These are phyloP conservation scores for Alternaria brassicae DNA, from an alignment of 2,329 filamentous ascomycete species.

Conservation along the genomic window DNA sequence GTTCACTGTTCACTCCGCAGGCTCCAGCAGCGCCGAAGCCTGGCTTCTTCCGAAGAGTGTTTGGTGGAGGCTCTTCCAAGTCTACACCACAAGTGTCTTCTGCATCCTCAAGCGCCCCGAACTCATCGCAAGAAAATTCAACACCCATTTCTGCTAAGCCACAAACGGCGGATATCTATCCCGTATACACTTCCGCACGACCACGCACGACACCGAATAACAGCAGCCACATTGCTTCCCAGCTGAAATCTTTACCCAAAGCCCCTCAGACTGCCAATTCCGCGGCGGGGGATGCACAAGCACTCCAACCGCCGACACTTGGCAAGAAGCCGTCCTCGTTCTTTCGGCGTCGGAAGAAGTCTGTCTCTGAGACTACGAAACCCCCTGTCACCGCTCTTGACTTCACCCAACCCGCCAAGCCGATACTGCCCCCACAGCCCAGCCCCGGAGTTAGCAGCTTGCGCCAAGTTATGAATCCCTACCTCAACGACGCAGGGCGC, in stretches of 20 bases:
- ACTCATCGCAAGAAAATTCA: constrained; percentile 24
- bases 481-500: constrained; percentile 58
- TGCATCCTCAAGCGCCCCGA: constrained; percentile 24
- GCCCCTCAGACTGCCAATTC: constrained; percentile 36
- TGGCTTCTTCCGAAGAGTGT: constrained; percentile 93
- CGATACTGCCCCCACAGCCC: constrained; percentile 40
- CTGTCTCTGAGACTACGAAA: constrained; percentile 70
- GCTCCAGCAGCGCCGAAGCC: constrained; percentile 66
- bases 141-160: constrained; percentile 28
- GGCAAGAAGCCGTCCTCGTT: constrained; percentile 95
- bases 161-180: constrained; percentile 37
- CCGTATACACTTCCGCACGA: constrained; percentile 42
- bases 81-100: constrained; percentile 47
- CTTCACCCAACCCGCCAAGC: constrained; percentile 42
- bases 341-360: constrained; percentile 93
- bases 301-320: constrained; percentile 53
- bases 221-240: constrained; percentile 55
- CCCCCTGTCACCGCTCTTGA: constrained; percentile 64
- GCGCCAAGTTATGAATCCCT: constrained; percentile 86
- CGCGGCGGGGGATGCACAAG: constrained; percentile 32
- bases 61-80: constrained; percentile 71
- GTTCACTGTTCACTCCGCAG: constrained; percentile 51
- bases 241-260: constrained; percentile 54
- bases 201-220: constrained; percentile 51
- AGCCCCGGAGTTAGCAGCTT: constrained; percentile 75